Evolutionary conservation across 169 alveolate genomes (phyloP), one percentile per base, ranked within the genome.

Genomic region (Plasmodium chabaudi): DNA sequence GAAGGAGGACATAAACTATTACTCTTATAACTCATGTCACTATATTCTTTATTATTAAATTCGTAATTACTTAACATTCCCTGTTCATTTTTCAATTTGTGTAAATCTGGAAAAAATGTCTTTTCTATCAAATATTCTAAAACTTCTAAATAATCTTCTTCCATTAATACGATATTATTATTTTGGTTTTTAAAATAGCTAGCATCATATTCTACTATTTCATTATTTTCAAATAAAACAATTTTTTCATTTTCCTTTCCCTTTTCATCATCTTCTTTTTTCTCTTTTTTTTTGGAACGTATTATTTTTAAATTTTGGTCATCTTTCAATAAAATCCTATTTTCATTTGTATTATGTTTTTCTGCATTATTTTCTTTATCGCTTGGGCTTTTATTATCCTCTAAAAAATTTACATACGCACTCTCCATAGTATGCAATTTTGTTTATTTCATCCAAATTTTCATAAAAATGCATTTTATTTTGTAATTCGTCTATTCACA

Each of bases 61-160:
- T 57, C 34, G 3, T 23, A 19, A 70, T 12, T 12, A 5, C 17
- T 88, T 60, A 55, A 10, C 25, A 91, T 5, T 47, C 34, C 87
- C 15, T 9, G 68, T 42, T 74, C 74, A 34, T 68, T 10, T n/a
- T 92, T 72, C 10, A 77, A 79, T n/a, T 88, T 92, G 15, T 79
- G 47, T 15, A 93, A 55, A 25, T 92, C 94, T 1, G 96, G 96
- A 46, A 75, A 93, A 60, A 87, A 93, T 55, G 87, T 94, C 23
- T 94, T 93, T 79, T 93, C 96, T 15, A 93, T 93, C 57, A 93
- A 88, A 51, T 69, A 60, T 60, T 92, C 96, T 59, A 93, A 47
- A n/a, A 92, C 88, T 23, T 88, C 87, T 47, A 93, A 87, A 60
- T 93, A 93, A 82, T 93, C 96, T 61, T 93, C 96, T 74, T 93